These are phyloP conservation scores for Theileria luwenshuni DNA, from an alignment of 169 alveolate genomes.

Conservation along the genomic window DNA sequence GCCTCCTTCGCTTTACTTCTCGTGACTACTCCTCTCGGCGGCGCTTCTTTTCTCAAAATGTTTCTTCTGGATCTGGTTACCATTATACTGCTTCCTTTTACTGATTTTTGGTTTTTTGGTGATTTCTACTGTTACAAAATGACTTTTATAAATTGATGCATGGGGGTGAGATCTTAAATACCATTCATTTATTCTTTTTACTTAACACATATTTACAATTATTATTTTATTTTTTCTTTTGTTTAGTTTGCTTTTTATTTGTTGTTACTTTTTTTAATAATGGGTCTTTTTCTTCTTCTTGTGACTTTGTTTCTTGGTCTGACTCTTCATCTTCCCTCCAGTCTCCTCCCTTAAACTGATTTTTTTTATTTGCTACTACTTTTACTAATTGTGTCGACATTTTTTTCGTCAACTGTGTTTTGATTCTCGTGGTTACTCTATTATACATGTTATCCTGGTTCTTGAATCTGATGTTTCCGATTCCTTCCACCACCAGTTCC, in stretches of 20 bases:
- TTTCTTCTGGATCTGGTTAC: conserved; percentile 37
- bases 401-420: conserved; percentile 68
- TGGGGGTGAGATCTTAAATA: neutral
- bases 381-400: conserved; percentile 35
- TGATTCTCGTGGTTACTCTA: conserved; percentile 64
- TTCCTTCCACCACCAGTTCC: conserved; percentile 71
- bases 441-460: conserved; percentile 74
- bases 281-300: neutral
- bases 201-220: neutral
- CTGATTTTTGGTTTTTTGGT: no score
- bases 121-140: no score
- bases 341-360: neutral
- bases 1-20: conserved; percentile 14
- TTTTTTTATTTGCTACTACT: conserved; percentile 10
- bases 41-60: conserved; percentile 43
- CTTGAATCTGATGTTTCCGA: conserved; percentile 66
- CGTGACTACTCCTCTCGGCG: conserved; percentile 26
- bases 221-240: neutral
- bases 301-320: conserved; percentile 8
- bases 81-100: no score
- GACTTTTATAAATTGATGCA: neutral
- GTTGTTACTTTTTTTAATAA: neutral
- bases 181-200: neutral
- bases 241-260: conserved; percentile 1
- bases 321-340: neutral